Evolutionary conservation across 1,284 basidiomycete genomes (phyloP).

Genomic region (Cryptococcus neoformans): DNA sequence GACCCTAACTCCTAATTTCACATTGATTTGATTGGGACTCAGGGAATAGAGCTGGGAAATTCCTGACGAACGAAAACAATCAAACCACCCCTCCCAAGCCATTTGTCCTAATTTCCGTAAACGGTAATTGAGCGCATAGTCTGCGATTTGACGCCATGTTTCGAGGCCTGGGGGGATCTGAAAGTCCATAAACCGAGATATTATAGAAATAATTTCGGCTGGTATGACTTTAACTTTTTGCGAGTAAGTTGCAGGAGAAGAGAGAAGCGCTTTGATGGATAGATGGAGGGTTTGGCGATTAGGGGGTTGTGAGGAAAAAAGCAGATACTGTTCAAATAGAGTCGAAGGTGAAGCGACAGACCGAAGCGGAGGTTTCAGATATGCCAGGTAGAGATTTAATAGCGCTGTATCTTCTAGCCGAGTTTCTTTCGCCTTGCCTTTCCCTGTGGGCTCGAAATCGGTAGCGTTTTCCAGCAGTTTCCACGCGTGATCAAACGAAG

Average conservation of each 20-base stretch:
- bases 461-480: slow-evolving; percentile 1
- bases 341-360: not conserved
- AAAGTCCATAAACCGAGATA: not conserved
- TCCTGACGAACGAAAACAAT: not conserved
- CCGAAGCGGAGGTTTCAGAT: not conserved
- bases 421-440: not conserved
- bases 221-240: not conserved
- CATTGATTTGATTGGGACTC: not conserved
- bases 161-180: slow-evolving; percentile 19
- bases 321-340: not conserved
- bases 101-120: slow-evolving; percentile 1
- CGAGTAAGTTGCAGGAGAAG: not conserved
- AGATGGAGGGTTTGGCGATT: slow-evolving; percentile 21
- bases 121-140: slow-evolving; percentile 5
- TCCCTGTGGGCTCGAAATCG: not conserved
- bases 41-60: not conserved
- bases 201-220: not conserved
- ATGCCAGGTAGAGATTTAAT: slow-evolving; percentile 10
- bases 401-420: not conserved
- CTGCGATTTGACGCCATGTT: slow-evolving; percentile 23
- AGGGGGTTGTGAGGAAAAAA: not conserved
- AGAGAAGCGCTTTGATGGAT: slow-evolving; percentile 2
- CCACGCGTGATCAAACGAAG: slow-evolving; percentile 3
- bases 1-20: not conserved
- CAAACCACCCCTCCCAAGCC: slow-evolving; percentile 16